These are phyloP conservation scores for Pezicula radicicola DNA, from an alignment of 2,329 filamentous ascomycete genomes.

Conservation along the genomic window DNA sequence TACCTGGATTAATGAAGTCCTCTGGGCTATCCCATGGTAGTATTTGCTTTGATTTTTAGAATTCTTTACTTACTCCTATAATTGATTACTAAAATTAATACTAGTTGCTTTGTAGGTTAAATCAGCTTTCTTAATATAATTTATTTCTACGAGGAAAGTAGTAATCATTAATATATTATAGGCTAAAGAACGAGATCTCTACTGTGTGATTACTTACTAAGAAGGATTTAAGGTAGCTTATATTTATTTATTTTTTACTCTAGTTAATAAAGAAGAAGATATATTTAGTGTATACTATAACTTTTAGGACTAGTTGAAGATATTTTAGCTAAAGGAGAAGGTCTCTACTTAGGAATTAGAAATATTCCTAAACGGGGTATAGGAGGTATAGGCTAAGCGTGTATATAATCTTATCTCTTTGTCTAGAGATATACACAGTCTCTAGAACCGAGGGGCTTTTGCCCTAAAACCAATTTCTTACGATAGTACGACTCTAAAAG, in stretches of 20 bases:
- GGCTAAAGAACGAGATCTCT: too few relatives aligned
- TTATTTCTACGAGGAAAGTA: too few relatives aligned
- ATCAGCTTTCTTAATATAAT: too few relatives aligned
- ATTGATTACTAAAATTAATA: too few relatives aligned
- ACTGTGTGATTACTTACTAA: too few relatives aligned
- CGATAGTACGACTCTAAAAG: conserved; percentile 7
- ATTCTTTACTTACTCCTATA: too few relatives aligned
- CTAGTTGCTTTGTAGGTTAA: too few relatives aligned
- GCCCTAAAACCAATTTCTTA: conserved; percentile 15
- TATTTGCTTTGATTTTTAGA: too few relatives aligned
- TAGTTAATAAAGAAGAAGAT: conserved; percentile 6
- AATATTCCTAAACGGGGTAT: conserved; percentile 8
- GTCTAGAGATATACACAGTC: not conserved
- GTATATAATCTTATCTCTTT: conserved; percentile 10
- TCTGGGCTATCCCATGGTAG: too few relatives aligned
- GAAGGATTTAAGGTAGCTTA: conserved; percentile 8
- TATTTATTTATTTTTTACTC: conserved; percentile 9
- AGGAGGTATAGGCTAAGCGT: conserved; percentile 4
- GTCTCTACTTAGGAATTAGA: conserved; percentile 13
- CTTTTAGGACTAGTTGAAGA: conserved; percentile 9
- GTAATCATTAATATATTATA: too few relatives aligned
- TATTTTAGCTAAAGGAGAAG: conserved; percentile 11
- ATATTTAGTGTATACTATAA: conserved; percentile 4
- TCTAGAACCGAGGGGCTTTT: conserved; percentile 13
- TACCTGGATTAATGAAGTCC: too few relatives aligned